phyloP scores from a whole-genome alignment of 208 protist species.

The Kentomonas sorsogonicus region DNA sequence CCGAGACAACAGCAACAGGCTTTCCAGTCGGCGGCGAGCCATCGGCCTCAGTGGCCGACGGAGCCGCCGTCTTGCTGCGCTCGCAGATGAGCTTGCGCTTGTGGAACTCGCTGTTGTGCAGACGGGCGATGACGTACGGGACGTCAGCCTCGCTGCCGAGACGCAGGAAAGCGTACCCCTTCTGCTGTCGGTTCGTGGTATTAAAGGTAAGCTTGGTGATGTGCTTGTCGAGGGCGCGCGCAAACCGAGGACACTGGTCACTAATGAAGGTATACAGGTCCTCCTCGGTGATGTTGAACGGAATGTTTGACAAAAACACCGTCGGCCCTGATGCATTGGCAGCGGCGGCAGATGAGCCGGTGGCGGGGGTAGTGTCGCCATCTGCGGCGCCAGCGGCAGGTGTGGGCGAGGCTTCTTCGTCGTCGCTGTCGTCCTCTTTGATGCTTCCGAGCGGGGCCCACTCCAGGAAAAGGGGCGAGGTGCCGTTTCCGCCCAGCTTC shows the following conservation, averaged over 20 bases:
- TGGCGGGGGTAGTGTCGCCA: conserved; percentile 6
- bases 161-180: conserved; percentile 94
- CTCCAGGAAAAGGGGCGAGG: conserved; percentile 95
- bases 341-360: conserved; percentile 22
- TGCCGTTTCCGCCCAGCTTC: too few species aligned
- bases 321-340: too few species aligned
- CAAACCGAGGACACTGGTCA: conserved; percentile 82
- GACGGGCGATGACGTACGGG: conserved; percentile 44
- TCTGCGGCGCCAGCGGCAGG: too few species aligned
- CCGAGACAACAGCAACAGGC: too few species aligned
- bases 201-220: conserved; percentile 61
- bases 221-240: conserved; percentile 91
- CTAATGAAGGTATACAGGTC: conserved; percentile 67
- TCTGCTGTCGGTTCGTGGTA: conserved; percentile 88
- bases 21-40: too few species aligned
- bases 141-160: conserved; percentile 47
- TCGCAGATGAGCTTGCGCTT: conserved; percentile 34
- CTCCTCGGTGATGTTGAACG: conserved; percentile 71
- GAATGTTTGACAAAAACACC: conserved; percentile 86
- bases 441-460: conserved; percentile 94
- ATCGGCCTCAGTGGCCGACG: too few species aligned
- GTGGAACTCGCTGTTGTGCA: conserved; percentile 12
- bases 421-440: conserved; percentile 11
- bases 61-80: too few species aligned
- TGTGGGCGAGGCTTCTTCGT: too few species aligned